Evolutionary conservation across 805 yeast species (phyloP), one percentile per base, ranked within the genome.

Genomic region (Candida boidinii): DNA sequence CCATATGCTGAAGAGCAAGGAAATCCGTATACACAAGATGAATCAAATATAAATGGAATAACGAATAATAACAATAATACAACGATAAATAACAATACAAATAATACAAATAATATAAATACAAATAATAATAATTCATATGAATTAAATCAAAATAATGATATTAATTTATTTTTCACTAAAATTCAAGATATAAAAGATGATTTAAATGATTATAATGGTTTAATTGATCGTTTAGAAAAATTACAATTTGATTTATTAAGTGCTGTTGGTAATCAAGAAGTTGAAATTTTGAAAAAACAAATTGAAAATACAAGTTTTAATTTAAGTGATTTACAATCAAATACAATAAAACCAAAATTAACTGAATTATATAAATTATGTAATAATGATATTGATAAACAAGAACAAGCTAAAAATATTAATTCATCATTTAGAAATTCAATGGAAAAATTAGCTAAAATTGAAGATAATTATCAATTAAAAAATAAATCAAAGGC

Each of bases 331-430:
- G 73, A 83, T 33, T 68, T 86, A 48, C 94, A 90, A 52, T 68
- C 70, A 41, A 46, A 49, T 23, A 68, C 71, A 36, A 74, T 92
- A 54, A 88, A 85, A 60, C 59, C 66, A 39, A 72, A 85, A 51
- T 79, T 92, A 56, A 84, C 85, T 57, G 63, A 70, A 39, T 78
- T 84, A 33, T 94, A 85, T 59, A 70, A 77, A 41, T 67, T 68
- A 33, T 80, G 84, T 25, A 72, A 72, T 29, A 69, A 67, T 32
- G 95, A 87, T 62, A 63, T 74, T 29, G 83, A 92, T 49, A 86
- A 85, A 59, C 76, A 76, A 51, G 84, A 83, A 39, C 97, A 92
- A 65, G 94, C 94, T 28, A 95, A 88, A 56, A 81, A 81, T 51
- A 71, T 81, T 35, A 82, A 94, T 66, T 78, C 76, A 51, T 77